A percentile compares a stretch with the other conserved stretches of the same genome.
Conservation (phyloP, 2,329 filamentous ascomycete species). For the Calonectria ilicicola region DNA sequence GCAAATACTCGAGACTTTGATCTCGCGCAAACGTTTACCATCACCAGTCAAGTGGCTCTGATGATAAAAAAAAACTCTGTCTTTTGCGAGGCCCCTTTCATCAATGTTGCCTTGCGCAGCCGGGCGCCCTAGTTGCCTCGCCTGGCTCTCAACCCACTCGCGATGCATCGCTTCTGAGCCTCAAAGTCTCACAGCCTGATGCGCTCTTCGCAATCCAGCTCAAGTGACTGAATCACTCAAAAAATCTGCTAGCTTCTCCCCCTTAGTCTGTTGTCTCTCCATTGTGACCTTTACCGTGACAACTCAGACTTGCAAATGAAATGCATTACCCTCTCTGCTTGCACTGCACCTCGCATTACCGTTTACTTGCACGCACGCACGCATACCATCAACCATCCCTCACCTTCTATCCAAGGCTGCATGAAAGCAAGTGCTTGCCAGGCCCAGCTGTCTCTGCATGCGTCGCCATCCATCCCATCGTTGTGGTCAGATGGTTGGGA, state of each 20-base stretch:
- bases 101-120: conserved; percentile 8
- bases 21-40: neutral
- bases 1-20: conserved; percentile 17
- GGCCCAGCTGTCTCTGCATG: neutral
- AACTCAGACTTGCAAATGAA: conserved; percentile 20
- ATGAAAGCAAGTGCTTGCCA: conserved; percentile 8
- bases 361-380: neutral
- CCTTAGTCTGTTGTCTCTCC: conserved; percentile 16
- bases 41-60: conserved; percentile 16
- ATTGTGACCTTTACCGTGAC: conserved; percentile 30
- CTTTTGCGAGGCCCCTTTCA: neutral
- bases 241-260: conserved; percentile 7
- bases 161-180: conserved; percentile 13
- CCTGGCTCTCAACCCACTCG: neutral
- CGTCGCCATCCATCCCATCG: neutral
- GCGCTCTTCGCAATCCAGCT: conserved; percentile 20
- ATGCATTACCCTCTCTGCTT: neutral
- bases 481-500: neutral
- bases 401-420: neutral
- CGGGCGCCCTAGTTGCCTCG: neutral
- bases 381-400: neutral
- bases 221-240: conserved; percentile 41
- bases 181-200: neutral
- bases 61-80: conserved; percentile 11
- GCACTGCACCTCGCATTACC: neutral